These are phyloP conservation scores for Flaveria sonorensis DNA, from an alignment of 129 eudicot genomes.

Conservation along the genomic window DNA sequence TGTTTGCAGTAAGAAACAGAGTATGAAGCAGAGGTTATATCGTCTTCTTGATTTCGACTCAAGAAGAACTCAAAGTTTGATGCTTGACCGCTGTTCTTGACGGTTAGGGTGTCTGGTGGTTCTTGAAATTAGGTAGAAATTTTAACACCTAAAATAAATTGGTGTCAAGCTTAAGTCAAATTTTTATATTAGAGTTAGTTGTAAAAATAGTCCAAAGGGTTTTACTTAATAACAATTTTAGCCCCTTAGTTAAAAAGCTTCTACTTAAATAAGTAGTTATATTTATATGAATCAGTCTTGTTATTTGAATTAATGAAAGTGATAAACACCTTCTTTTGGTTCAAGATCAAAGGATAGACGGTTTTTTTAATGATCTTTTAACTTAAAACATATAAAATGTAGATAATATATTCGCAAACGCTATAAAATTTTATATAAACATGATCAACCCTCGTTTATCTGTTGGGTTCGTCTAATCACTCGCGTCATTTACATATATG, in stretches of 20 bases:
- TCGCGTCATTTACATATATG: no score
- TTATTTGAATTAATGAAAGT: no score
- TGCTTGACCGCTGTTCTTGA: conserved; percentile 33
- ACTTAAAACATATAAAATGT: no score
- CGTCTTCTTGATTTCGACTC: background rate
- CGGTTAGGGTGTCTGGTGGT: conserved; percentile 36
- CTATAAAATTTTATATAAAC: no score
- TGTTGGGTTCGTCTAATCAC: no score
- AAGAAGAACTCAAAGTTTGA: conserved; percentile 9
- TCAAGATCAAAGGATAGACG: no score
- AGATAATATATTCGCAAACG: no score
- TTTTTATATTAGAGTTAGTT: conserved; percentile 18
- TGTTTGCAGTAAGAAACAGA: background rate
- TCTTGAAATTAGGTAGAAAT: conserved; percentile 38
- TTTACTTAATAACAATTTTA: background rate
- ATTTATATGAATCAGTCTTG: no score
- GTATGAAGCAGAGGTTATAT: conserved; percentile 8
- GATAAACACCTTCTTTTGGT: no score
- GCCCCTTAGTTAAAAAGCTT: conserved; percentile 1
- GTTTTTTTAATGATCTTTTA: no score
- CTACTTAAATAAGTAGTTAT: background rate
- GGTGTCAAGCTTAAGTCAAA: conserved; percentile 38
- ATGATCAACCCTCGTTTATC: no score
- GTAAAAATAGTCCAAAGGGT: background rate
- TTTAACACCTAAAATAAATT: conserved; percentile 23